Percentiles rank a stretch among this genome's conserved stretches.
phyloP scores from a whole-genome alignment of 164 flowering plant species.

The Chimonanthus praecox region DNA sequence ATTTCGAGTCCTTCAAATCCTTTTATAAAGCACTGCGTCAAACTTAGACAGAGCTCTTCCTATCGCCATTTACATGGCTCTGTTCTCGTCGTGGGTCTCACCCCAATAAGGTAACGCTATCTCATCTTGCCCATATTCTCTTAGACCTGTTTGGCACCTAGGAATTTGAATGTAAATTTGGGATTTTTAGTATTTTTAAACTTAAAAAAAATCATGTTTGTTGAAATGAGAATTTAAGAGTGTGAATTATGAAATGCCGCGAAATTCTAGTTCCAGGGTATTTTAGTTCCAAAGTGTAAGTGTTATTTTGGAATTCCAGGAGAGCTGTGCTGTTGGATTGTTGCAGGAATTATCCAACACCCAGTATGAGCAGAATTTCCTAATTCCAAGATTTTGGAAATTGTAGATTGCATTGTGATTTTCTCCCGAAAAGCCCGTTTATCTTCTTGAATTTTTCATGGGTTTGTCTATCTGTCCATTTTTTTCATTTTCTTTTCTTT shows the following conservation, averaged over 20 bases:
- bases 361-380: too few relatives aligned
- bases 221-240: background rate
- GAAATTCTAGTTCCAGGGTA: background rate
- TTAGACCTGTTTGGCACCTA: background rate
- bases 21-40: slow-evolving; percentile 82
- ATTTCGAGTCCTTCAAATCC: slow-evolving; percentile 80
- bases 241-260: background rate
- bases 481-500: too few relatives aligned
- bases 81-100: slow-evolving; percentile 76
- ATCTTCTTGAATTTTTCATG: too few relatives aligned
- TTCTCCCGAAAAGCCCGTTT: too few relatives aligned
- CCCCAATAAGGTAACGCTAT: slow-evolving; percentile 61
- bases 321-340: too few relatives aligned
- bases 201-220: background rate
- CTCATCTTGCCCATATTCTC: too few relatives aligned
- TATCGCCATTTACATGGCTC: slow-evolving; percentile 75
- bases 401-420: too few relatives aligned
- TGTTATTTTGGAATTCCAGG: too few relatives aligned
- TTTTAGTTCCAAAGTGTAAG: background rate
- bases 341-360: too few relatives aligned
- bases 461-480: too few relatives aligned
- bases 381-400: too few relatives aligned
- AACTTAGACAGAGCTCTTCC: slow-evolving; percentile 76
- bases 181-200: background rate
- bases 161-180: background rate